phyloP scores from a whole-genome alignment of 2,329 filamentous ascomycete species.

The Seiridium cupressi region DNA sequence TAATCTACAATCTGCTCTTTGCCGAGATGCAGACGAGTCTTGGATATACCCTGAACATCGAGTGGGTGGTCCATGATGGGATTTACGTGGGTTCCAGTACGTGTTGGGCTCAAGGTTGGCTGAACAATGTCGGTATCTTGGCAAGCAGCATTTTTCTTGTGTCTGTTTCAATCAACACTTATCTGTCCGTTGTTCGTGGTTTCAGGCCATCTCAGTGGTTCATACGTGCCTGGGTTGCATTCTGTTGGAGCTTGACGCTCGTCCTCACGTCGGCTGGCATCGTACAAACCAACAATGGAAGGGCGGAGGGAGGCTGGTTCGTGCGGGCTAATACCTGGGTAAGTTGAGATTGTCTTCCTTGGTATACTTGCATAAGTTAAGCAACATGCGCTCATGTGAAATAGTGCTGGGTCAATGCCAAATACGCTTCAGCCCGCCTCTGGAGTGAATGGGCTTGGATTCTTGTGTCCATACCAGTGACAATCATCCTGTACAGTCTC shows the following conservation, averaged over 20 bases:
- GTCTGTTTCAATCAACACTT: constrained; percentile 11
- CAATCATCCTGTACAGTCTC: constrained; percentile 10
- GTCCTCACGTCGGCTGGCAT: constrained; percentile 1
- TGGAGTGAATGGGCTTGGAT: constrained; percentile 15
- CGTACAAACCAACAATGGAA: neutral
- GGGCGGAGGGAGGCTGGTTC: constrained; percentile 8
- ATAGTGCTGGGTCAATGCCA: constrained; percentile 14
- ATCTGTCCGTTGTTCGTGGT: constrained; percentile 9
- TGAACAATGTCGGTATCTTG: constrained; percentile 11
- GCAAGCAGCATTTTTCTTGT: constrained; percentile 8
- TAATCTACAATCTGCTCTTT: constrained; percentile 13
- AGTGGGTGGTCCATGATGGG: constrained; percentile 11
- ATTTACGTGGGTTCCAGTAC: constrained; percentile 8
- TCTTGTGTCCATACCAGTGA: constrained; percentile 8
- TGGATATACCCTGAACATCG: constrained; percentile 11
- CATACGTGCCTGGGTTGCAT: neutral
- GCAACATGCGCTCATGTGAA: neutral
- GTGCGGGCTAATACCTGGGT: constrained; percentile 11
- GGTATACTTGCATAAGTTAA: too few species aligned
- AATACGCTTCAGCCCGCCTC: constrained; percentile 9
- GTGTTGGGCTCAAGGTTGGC: constrained; percentile 14
- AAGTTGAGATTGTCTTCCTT: neutral
- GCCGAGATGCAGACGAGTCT: constrained; percentile 12
- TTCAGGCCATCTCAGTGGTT: constrained; percentile 1
- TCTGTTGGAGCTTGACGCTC: neutral